Base-by-base conservation (phyloP, 345 rosid species). In the Pelargonium nanum region DNA sequence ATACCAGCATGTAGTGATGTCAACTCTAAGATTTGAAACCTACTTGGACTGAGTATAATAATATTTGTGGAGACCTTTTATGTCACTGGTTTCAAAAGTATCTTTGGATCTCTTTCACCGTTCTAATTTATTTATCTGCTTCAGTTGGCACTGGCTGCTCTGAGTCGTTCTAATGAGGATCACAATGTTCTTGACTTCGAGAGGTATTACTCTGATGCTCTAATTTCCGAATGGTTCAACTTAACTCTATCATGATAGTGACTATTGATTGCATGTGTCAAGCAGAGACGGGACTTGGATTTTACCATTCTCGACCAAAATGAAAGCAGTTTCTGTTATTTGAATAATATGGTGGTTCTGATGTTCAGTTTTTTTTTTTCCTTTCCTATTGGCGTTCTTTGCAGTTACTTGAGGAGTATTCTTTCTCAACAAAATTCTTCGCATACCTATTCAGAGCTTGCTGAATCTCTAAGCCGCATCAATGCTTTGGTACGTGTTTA, bases 111-210 rank as follows among this genome's bases (percentile, higher is more conserved):
- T 53, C 40, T 59, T 48, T 56, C 56, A 24, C 57, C 48, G 56
- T 22, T 19, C 64, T 61, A 21, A 22, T 67, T 15, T 50, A 30
- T 57, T 70, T 75, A 22, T 59, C 34, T 60, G 63, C 22, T 67
- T 75, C 88, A 89, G 96, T 78, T 89, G 80, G 96, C 99, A 26
- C 68, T 93, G 84, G 91, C 94, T 52, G 86, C 94, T 65, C 74
- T 93, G 68, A 83, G 77, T 63, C 73, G 48, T 45, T 78, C 96
- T 20, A 93, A 89, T 74, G 82, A 80, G 68, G 67, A 69, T 65
- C 82, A 75, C 65, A 56, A 67, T 62, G 79, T 80, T 50, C 64
- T 87, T 22, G 87, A 93, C 79, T 89, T 84, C 65, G 87, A 87
- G 65, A 84, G 91, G 98, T 92, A 58, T 65, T 68, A 34, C 63